Percentiles rank a stretch among this genome's conserved stretches.
Conservation (phyloP, 179 eudicot species). For the Beta macrorhiza region DNA sequence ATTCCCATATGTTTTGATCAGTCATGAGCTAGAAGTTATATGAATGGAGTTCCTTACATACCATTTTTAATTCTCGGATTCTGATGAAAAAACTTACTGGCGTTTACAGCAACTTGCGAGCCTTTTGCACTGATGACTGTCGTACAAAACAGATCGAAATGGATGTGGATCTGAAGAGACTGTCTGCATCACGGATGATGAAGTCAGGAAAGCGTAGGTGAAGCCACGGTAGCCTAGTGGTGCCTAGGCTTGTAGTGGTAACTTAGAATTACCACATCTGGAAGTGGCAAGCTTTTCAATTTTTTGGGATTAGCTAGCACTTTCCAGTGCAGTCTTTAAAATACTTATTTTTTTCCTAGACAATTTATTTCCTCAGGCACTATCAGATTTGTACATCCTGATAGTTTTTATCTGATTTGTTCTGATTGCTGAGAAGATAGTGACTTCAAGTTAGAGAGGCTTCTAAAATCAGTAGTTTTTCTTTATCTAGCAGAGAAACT, state of each 20-base stretch:
- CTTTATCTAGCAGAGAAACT: background rate
- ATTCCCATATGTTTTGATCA: background rate
- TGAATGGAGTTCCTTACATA: background rate
- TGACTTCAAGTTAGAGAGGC: background rate
- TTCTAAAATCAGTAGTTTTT: background rate
- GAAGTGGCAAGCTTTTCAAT: slow-evolving; percentile 12
- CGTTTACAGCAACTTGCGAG: background rate
- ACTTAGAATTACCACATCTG: background rate
- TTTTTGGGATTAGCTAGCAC: background rate
- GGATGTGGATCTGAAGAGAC: background rate
- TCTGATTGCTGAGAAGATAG: background rate
- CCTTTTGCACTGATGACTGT: slow-evolving; percentile 7
- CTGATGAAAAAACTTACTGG: background rate
- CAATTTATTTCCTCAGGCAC: background rate
- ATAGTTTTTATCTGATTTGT: background rate
- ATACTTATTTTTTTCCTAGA: background rate
- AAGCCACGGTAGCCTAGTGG: background rate
- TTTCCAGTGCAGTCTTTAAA: background rate
- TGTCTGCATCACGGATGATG: no score
- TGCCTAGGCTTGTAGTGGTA: background rate
- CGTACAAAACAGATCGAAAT: background rate
- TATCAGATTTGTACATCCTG: background rate
- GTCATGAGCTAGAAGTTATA: background rate
- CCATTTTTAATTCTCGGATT: background rate
- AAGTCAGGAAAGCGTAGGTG: background rate